These are phyloP conservation scores for Pichia sp. DNA, from an alignment of 1,139 yeast species.

Conservation along the genomic window DNA sequence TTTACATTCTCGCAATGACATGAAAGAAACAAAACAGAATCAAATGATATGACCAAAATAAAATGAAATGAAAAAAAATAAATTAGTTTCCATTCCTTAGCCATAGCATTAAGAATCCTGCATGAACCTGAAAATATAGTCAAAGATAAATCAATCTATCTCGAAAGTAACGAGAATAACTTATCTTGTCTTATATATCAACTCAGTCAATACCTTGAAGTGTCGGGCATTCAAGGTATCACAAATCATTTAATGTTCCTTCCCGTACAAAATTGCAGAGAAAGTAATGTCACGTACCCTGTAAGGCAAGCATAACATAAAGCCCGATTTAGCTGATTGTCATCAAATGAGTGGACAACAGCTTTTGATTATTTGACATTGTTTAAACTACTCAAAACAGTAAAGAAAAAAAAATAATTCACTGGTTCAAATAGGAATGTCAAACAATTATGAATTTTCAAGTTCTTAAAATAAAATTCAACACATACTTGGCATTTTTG, in stretches of 20 bases:
- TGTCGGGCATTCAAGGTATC: constrained; percentile 74
- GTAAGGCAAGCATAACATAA: neutral
- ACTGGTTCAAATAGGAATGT: constrained; percentile 6
- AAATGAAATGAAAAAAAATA: no score
- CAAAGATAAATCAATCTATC: no score
- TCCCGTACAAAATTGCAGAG: neutral
- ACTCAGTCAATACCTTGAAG: constrained; percentile 47
- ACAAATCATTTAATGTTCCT: constrained; percentile 30
- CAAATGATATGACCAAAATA: neutral
- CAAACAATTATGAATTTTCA: neutral
- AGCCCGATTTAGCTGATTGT: no score
- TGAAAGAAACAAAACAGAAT: neutral
- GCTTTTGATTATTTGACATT: constrained; percentile 4
- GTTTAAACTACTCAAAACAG: constrained; percentile 8
- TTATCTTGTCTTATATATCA: no score
- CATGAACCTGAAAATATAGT: neutral
- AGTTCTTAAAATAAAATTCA: neutral
- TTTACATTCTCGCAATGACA: neutral
- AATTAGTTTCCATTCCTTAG: no score
- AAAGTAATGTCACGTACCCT: constrained; percentile 1
- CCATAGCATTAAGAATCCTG: no score
- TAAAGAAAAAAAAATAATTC: no score
- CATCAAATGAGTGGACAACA: neutral
- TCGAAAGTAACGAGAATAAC: no score
- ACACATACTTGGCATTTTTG: constrained; percentile 15